Evolutionary conservation across 345 rosid genomes (phyloP), one percentile per base, ranked within the genome.

Genomic region (Boechera divaricarpa): DNA sequence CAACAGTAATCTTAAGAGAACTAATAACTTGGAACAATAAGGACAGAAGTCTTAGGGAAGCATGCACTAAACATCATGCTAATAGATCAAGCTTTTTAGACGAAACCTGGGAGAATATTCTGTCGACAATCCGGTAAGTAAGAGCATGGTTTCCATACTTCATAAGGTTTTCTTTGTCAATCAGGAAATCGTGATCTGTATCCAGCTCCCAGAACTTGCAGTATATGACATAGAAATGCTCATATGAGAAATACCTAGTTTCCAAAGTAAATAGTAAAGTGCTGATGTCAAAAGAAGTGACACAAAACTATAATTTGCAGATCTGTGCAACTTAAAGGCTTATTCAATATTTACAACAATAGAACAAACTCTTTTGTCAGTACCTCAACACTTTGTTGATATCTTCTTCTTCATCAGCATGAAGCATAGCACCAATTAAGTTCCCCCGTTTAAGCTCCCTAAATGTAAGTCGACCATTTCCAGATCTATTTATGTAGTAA

Each of bases 151-250:
- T 94, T 64, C 98, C 98, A 83, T 94, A 94, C 87, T 87, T 86
- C 81, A 94, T 87, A 51, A 94, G 97, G 87, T 94, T 94, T 85
- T 94, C 98, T 84, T 91, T 90, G 88, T 94, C 96, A 10, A 94
- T 94, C 81, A 91, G 82, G 85, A 94, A 94, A 86, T 94, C 98
- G 54, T 94, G 97, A 84, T 94, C 98, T 10, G 90, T 84, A 79
- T 94, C 98, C 73, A 94, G 87, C 86, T 94, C 98, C 98, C 98
- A 94, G 79, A 91, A 94, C 83, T 94, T 94, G 94, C 98, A 94
- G 90, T 94, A 94, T 82, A 94, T 90, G 63, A 93, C 97, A 52
- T 93, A 93, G 76, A 94, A 94, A 80, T 94, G 98, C 74, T 94
- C 98, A 70, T 94, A 94, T 1, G 98, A 94, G 83, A 94, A 94